Percentiles rank a stretch among this genome's conserved stretches.
Conservation (phyloP, 225 moss, liverwort and hornwort species). For the Marchantia paleacea region DNA sequence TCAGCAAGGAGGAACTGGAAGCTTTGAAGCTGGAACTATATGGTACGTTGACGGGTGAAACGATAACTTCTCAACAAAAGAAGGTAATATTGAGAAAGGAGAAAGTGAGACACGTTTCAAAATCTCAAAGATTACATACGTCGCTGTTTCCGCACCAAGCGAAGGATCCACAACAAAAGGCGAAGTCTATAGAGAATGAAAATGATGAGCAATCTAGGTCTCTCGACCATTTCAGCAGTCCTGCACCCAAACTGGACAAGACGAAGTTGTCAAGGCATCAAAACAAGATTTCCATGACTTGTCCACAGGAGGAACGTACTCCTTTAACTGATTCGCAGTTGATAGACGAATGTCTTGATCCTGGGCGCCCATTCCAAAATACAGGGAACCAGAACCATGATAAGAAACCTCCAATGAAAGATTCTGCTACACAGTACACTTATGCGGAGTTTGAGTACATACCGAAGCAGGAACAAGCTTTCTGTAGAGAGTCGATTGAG, state of each 20-base stretch:
- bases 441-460: conserved; percentile 7
- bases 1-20: conserved; percentile 42
- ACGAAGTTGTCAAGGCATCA: background rate
- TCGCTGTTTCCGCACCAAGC: background rate
- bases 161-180: background rate
- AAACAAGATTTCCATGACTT: background rate
- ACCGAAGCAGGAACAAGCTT: background rate
- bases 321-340: background rate
- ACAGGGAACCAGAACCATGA: background rate
- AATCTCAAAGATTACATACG: conserved; percentile 13
- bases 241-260: background rate
- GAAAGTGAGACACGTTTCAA: background rate
- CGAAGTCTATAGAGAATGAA: background rate
- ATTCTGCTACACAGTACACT: background rate
- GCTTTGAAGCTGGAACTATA: conserved; percentile 43
- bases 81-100: conserved; percentile 26
- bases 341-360: background rate
- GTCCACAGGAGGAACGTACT: no score
- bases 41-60: conserved; percentile 37
- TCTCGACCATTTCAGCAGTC: background rate
- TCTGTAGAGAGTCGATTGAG: background rate
- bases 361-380: no score
- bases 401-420: conserved; percentile 11
- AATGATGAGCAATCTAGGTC: background rate
- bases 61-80: conserved; percentile 12